phyloP scores from a whole-genome alignment of 2,329 filamentous ascomycete genomes.

The Chaetomium olivaceum region DNA sequence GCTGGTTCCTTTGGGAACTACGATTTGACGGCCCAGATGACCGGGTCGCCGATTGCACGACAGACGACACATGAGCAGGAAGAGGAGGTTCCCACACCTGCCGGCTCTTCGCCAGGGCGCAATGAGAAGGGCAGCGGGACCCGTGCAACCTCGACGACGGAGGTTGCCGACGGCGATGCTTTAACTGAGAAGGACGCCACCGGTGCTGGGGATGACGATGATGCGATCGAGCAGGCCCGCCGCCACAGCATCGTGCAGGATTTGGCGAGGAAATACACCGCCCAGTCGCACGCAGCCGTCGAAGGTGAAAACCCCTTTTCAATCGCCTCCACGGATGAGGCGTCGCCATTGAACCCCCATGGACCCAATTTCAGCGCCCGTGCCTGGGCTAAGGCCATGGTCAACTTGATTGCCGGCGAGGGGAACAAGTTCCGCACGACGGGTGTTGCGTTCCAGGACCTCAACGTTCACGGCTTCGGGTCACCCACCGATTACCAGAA shows the following conservation, averaged over 20 bases:
- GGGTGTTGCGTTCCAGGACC: conserved; percentile 65
- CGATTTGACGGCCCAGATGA: conserved; percentile 49
- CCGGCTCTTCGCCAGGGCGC: conserved; percentile 29
- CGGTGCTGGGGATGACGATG: conserved; percentile 41
- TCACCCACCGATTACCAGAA: conserved; percentile 70
- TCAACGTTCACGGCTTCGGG: conserved; percentile 69
- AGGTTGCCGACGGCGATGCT: conserved; percentile 37
- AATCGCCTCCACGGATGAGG: conserved; percentile 38
- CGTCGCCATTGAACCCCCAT: conserved; percentile 52
- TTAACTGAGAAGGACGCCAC: conserved; percentile 37
- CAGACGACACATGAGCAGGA: conserved; percentile 36
- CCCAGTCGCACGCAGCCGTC: conserved; percentile 43
- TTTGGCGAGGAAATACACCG: conserved; percentile 58
- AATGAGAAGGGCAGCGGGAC: conserved; percentile 38
- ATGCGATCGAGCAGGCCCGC: conserved; percentile 50
- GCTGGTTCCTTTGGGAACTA: conserved; percentile 48
- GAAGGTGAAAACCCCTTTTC: conserved; percentile 52
- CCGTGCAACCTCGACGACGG: conserved; percentile 42
- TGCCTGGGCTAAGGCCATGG: conserved; percentile 61
- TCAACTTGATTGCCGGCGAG: conserved; percentile 52
- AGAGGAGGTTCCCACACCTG: conserved; percentile 26
- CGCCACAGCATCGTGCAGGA: conserved; percentile 55
- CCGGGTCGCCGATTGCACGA: conserved; percentile 42
- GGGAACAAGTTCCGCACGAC: conserved; percentile 60
- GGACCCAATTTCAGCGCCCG: conserved; percentile 53